A percentile compares a stretch with the other conserved stretches of the same genome.
Conservation (phyloP, 2,329 filamentous ascomycete species). For the Nothopassalora personata region DNA sequence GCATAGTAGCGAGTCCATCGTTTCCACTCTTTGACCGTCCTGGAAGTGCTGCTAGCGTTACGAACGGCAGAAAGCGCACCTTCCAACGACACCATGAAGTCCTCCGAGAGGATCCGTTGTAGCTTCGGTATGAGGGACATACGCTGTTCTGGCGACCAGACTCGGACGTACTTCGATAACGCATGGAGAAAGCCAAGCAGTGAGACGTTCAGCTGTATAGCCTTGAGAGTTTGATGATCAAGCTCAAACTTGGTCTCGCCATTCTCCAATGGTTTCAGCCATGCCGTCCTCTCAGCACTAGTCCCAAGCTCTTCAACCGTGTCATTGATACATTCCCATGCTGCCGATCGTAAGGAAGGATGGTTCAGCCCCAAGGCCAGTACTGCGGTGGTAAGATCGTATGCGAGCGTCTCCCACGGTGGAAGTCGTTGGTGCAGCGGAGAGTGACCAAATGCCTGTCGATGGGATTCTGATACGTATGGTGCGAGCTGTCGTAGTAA, state of each 20-base stretch:
- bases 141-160: slow-evolving; percentile 74
- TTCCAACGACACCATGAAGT: slow-evolving; percentile 80
- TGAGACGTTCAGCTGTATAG: slow-evolving; percentile 71
- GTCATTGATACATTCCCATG: slow-evolving; percentile 61
- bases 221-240: slow-evolving; percentile 23
- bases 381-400: slow-evolving; percentile 72
- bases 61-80: slow-evolving; percentile 85
- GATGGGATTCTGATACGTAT: slow-evolving; percentile 80
- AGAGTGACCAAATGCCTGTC: slow-evolving; percentile 71
- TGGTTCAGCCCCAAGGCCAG: slow-evolving; percentile 75
- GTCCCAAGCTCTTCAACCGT: slow-evolving; percentile 68
- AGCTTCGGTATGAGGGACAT: slow-evolving; percentile 67
- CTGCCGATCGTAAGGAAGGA: slow-evolving; percentile 59
- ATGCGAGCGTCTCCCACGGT: slow-evolving; percentile 78
- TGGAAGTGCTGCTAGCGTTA: slow-evolving; percentile 64
- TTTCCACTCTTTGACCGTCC: slow-evolving; percentile 76
- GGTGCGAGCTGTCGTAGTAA: slow-evolving; percentile 73
- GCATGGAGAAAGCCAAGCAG: slow-evolving; percentile 88
- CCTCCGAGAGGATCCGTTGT: slow-evolving; percentile 70
- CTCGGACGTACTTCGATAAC: slow-evolving; percentile 67
- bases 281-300: slow-evolving; percentile 51
- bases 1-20: slow-evolving; percentile 79
- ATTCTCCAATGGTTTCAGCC: slow-evolving; percentile 22
- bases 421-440: slow-evolving; percentile 78
- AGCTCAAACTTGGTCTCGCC: slow-evolving; percentile 19